Base-by-base conservation (phyloP, 2,329 filamentous ascomycete genomes). In the Ophiostoma tasmaniense region DNA sequence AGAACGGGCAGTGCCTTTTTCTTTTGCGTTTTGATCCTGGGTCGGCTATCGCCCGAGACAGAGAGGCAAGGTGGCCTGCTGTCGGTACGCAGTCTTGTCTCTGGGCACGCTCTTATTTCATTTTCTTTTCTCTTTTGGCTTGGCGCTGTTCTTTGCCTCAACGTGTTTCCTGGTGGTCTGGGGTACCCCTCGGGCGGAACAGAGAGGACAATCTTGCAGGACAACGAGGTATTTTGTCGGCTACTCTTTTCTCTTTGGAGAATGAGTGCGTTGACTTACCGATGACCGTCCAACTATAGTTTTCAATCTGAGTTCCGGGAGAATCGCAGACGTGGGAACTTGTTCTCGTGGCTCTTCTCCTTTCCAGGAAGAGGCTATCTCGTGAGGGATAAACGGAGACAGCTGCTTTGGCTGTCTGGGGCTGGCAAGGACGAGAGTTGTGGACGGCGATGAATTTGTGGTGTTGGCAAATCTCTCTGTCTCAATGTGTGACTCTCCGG, bases 261-360 rank as follows among this genome's bases (percentile, higher is more conserved):
- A 1, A n/a, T 13, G 5, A 2, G 66, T 28, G 33, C 22, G 50
- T 55, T 22, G 33, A 52, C 8, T 4, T 1, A 73, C 74, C 72
- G 6, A 71, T 76, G 75, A 77, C 70, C 71, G 71, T 66, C 71
- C 70, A 69, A 67, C 64, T 71, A 71, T 79, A 79, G 78, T 79
- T 79, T 79, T 79, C 78, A 79, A 79, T 78, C 78, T 72, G 78
- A 79, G 77, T 71, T 68, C 66, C 61, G 70, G 71, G 70, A 52
- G 67, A 70, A 72, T 72, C 66, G 71, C 35, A 72, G 71, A 72
- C 71, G 42, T 35, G 64, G 66, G 8, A 20, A 1, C 42, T 45
- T 20, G 17, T 20, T 45, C 22, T 59, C 61, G 28, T 67, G 71
- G 68, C 70, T 72, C 69, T 71, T 71, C 28, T 70, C 70, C 66